Conservation (phyloP, 2,329 filamentous ascomycete species). For the Colletotrichum tabaci region DNA sequence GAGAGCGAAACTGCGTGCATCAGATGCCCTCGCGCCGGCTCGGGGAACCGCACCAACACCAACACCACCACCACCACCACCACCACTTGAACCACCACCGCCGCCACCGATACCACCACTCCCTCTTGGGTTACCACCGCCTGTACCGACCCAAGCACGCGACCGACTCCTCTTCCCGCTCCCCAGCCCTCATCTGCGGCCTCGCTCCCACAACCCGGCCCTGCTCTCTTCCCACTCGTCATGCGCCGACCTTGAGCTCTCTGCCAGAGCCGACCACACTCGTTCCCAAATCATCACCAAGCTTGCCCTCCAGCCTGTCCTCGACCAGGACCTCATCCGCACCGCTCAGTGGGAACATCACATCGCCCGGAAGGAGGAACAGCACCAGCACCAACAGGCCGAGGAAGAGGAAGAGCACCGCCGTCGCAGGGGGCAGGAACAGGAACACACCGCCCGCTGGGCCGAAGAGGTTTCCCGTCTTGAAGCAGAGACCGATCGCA, state of each 20-base stretch:
- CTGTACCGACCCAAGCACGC: constrained; percentile 11
- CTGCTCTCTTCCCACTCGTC: constrained; percentile 36
- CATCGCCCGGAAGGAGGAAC: constrained; percentile 14
- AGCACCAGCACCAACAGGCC: constrained; percentile 10
- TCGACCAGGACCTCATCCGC: constrained; percentile 14
- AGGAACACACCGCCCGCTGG: constrained; percentile 50
- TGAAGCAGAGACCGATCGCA: constrained; percentile 64
- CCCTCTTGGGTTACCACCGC: constrained; percentile 8
- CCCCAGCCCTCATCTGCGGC: constrained; percentile 37
- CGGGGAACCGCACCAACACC: constrained; percentile 18
- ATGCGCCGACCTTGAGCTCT: constrained; percentile 41
- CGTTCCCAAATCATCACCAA: constrained; percentile 41
- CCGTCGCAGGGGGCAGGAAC: constrained; percentile 39
- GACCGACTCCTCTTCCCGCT: constrained; percentile 17
- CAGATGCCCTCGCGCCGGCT: constrained; percentile 11
- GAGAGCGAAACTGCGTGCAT: not conserved
- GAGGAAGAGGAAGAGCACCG: constrained; percentile 36
- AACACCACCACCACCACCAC: not conserved
- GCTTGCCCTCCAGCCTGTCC: constrained; percentile 28
- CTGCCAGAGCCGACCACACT: constrained; percentile 40
- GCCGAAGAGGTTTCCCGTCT: constrained; percentile 59
- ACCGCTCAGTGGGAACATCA: constrained; percentile 25
- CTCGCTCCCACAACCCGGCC: constrained; percentile 41
- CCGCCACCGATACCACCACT: constrained; percentile 11
- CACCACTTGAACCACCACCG: constrained; percentile 12